Base-by-base conservation (phyloP, 495 filamentous ascomycete species). In the Pyrenopolyporus hunteri region DNA sequence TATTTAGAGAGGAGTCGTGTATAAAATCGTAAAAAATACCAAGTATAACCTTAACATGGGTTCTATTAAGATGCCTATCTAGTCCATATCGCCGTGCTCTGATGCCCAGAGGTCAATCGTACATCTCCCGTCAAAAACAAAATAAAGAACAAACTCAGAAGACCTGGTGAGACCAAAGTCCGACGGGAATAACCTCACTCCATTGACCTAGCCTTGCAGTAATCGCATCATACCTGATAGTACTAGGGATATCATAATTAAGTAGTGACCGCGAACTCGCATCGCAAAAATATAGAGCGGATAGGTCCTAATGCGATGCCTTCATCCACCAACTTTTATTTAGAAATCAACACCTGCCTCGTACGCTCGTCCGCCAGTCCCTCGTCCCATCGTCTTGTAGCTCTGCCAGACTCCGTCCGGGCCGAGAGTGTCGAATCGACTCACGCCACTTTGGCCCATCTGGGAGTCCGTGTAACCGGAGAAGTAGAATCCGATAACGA, bases 401-500 rank as follows among this genome's bases (percentile, higher is more conserved):
- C 71, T 83, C 65, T 79, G 68, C 68, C 70, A 78, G 45, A 73
- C 62, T 0, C 79, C 82, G 31, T 88, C 75, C 13, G 80, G 80
- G 2, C 74, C 73, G 43, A 90, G 75, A 2, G 82, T 87, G 67
- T 92, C 87, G 63, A 90, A 91, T n/a, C 88, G 82, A 63, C 87
- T 83, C 40, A 83, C 67, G 1, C 85, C 88, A 72, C 79, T 80
- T 23, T 72, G 73, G 4, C 84, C 75, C 68, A 61, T 69, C 40
- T 63, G 52, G 6, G 35, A 26, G 57, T 89, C 85, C 36, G 83
- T 88, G 66, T 83, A 92, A 35, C 91, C 85, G 23, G 89, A 88
- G 44, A 96, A 87, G 74, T 92, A 97, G 75, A 94, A 99, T 1
- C 94, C 94, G 25, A 92, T 83, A 16, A 96, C 77, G 19, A 99